Conservation (phyloP, 169 alveolate genomes). For the Babesia gibsoni region DNA sequence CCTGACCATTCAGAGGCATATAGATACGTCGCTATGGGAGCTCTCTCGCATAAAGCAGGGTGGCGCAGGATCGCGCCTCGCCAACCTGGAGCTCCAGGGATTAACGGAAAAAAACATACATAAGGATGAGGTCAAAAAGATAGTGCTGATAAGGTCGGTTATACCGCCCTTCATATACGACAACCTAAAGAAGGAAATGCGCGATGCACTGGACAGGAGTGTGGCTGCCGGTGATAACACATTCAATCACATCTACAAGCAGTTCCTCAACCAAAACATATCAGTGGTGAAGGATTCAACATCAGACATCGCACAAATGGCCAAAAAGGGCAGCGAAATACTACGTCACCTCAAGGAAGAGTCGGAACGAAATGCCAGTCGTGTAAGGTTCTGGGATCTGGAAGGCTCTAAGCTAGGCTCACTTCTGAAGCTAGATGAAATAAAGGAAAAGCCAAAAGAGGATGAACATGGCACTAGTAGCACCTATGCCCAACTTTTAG, state of each 20-base stretch:
- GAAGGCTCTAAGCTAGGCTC: slow-evolving; percentile 89
- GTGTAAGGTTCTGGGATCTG: slow-evolving; percentile 92
- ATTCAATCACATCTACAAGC: slow-evolving; percentile 80
- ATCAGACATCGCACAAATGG: slow-evolving; percentile 95
- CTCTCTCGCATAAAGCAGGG: slow-evolving; percentile 90
- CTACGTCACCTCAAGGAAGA: slow-evolving; percentile 87
- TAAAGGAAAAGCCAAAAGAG: slow-evolving; percentile 30
- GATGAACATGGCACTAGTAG: slow-evolving; percentile 1
- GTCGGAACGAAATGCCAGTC: slow-evolving; percentile 86
- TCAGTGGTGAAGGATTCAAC: slow-evolving; percentile 94
- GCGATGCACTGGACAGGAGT: slow-evolving; percentile 23
- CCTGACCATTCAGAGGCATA: slow-evolving; percentile 78
- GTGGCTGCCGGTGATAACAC: slow-evolving; percentile 70
- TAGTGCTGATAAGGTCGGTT: slow-evolving; percentile 88
- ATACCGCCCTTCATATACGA: slow-evolving; percentile 93
- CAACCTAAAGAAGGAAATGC: slow-evolving; percentile 63
- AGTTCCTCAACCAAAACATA: slow-evolving; percentile 60
- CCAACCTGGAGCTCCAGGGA: slow-evolving; percentile 74
- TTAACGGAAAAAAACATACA: slow-evolving; percentile 83
- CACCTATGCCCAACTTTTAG: slow-evolving; percentile 29
- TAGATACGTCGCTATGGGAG: slow-evolving; percentile 96
- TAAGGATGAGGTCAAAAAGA: slow-evolving; percentile 86
- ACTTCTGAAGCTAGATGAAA: slow-evolving; percentile 60
- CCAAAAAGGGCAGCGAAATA: slow-evolving; percentile 94
- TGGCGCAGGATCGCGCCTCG: slow-evolving; percentile 81